Percentiles rank a stretch among this genome's conserved stretches.
These are phyloP conservation scores for Malus hybrid DNA, from an alignment of 331 rosid genomes.

Conservation along the genomic window DNA sequence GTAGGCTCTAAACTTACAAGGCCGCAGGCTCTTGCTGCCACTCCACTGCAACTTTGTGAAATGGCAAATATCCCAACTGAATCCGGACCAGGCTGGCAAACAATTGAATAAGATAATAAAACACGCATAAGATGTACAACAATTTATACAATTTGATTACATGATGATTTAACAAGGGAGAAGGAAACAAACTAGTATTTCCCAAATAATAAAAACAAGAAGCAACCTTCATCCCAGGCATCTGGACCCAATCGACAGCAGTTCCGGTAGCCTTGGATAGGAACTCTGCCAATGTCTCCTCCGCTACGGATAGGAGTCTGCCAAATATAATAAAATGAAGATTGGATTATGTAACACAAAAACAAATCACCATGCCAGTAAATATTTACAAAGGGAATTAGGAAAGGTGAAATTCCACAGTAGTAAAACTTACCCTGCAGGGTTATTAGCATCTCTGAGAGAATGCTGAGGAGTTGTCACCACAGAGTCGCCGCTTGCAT, in stretches of 20 bases:
- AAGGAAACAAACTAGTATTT: neutral
- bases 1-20: slow-evolving; percentile 91
- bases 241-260: slow-evolving; percentile 99
- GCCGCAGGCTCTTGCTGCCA: slow-evolving; percentile 99
- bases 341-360: slow-evolving; percentile 6
- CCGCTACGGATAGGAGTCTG: slow-evolving; percentile 95
- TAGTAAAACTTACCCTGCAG: slow-evolving; percentile 78
- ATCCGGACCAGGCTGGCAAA: slow-evolving; percentile 99
- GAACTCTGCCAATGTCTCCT: slow-evolving; percentile 99
- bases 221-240: slow-evolving; percentile 99
- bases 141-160: neutral
- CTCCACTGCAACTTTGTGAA: slow-evolving; percentile 94
- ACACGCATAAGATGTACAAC: neutral
- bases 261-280: slow-evolving; percentile 99
- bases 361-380: neutral
- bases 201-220: neutral
- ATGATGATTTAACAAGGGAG: neutral
- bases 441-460: slow-evolving; percentile 82
- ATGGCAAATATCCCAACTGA: slow-evolving; percentile 99
- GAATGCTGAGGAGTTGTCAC: slow-evolving; percentile 76
- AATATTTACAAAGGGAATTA: neutral
- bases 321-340: slow-evolving; percentile 4
- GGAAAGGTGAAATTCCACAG: slow-evolving; percentile 1
- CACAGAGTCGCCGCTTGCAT: slow-evolving; percentile 88
- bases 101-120: neutral